Evolutionary conservation across 441 rosid genomes (phyloP), one percentile per base, ranked within the genome.

Genomic region (Bruguiera hainesii): DNA sequence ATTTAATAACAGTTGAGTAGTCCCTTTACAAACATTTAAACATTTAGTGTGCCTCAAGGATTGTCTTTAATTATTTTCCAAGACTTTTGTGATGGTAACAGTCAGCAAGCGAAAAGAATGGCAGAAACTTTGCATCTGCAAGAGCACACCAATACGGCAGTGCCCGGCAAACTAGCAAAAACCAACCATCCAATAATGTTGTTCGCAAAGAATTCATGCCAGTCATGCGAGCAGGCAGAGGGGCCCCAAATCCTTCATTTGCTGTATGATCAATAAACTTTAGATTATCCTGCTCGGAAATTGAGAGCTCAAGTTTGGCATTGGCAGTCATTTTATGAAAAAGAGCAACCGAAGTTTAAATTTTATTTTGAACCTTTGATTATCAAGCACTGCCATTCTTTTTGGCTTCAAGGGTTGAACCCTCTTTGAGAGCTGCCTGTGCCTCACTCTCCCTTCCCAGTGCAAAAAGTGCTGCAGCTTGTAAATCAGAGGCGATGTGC

Each of bases 381-480:
- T 61, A 63, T 71, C 79, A 78, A 35, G 78, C 56, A 33, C 33
- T 70, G 23, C 80, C 57, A 19, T 67, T 77, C 86, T 66, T 87
- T 61, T 78, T 83, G 63, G 62, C 79, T 77, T 93, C 98, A 5
- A 86, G 91, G 59, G 79, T 68, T 3, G 95, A 70, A 29, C 89
- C 97, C 68, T 93, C 96, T 53, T 77, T 77, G 31, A 91, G 87
- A 56, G 93, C 89, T 56, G 78, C 78, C 33, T 81, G 86, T 10
- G 93, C 91, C 80, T 90, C 96, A n/a, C 65, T 83, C 72, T 89
- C 93, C 84, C 65, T 91, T 66, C 90, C 91, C 62, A 86, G 58
- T 56, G 68, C 66, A 67, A 84, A 74, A 51, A 93, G 96, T 18
- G 96, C 86, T 1, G 73, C 87, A 19, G 93, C 86, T 75, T 86